phyloP scores from a whole-genome alignment of 2,329 filamentous ascomycete genomes.

The Trichoderma sp. region DNA sequence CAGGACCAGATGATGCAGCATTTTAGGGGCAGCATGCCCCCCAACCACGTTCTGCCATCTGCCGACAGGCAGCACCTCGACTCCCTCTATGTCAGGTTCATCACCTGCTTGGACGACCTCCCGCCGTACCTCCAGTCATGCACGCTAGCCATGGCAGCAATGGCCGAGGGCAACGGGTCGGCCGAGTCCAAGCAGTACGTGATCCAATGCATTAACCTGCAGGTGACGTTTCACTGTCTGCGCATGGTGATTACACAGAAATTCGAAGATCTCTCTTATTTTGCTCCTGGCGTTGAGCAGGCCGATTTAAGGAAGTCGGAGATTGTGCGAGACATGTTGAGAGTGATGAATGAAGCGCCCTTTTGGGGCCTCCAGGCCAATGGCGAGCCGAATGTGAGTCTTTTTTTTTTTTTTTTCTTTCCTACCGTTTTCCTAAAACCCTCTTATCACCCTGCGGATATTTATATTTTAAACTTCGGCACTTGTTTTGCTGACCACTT shows the following conservation, averaged over 20 bases:
- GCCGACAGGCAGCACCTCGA: conserved; percentile 36
- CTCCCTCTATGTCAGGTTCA: conserved; percentile 39
- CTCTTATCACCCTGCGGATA: background rate
- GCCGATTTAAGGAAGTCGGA: conserved; percentile 40
- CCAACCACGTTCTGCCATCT: conserved; percentile 21
- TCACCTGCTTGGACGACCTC: conserved; percentile 41
- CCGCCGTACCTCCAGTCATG: conserved; percentile 38
- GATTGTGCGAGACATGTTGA: conserved; percentile 43
- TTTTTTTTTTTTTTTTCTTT: background rate
- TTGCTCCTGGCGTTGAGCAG: conserved; percentile 32
- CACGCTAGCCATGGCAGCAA: conserved; percentile 24
- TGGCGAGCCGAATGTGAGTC: conserved; percentile 39
- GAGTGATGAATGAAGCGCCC: conserved; percentile 40
- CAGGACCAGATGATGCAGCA: conserved; percentile 28
- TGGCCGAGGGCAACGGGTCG: conserved; percentile 21
- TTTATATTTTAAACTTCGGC: background rate
- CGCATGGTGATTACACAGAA: conserved; percentile 41
- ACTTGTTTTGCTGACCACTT: background rate
- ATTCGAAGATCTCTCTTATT: conserved; percentile 35
- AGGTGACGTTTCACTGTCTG: conserved; percentile 42
- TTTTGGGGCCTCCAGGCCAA: conserved; percentile 43
- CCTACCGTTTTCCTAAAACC: background rate
- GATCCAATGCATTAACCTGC: conserved; percentile 42
- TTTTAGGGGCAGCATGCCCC: background rate
- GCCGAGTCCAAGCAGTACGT: conserved; percentile 33